Base-by-base conservation (phyloP, 2,329 filamentous ascomycete species). In the Epicoccum nigrum region DNA sequence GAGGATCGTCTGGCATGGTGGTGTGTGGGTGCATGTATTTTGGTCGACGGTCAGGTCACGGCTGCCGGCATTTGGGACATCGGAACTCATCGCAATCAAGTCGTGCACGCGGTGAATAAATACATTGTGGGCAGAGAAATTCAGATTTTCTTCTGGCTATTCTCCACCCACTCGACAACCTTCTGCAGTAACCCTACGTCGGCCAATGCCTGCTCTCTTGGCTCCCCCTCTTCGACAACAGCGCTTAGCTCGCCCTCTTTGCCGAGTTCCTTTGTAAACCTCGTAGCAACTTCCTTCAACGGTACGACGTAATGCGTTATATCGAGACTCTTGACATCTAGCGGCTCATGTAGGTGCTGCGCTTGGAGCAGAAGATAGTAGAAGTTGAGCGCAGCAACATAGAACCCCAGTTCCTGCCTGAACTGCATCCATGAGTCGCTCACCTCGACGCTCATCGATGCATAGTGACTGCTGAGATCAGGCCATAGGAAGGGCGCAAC, bases 321-420 rank as follows among this genome's bases (percentile, higher is more conserved):
- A 56, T 77, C 75, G 33, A 80, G 45, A n/a, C 74, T 69, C 4
- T 63, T 64, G 2, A 85, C 74, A 27, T 78, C 76, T 1, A 86
- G 69, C 1, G 65, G 64, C 16, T 74, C 63, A 25, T 80, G 77
- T 1, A 85, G 68, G 13, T 76, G 71, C 11, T 73, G 63, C 0
- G 82, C 82, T 1, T 76, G 76, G 2, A 84, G 69, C 1, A 86
- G 71, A 0, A 85, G 68, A 60, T 82, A 84, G 59, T 85, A 80
- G n/a, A 86, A 78, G 56, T 81, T 86, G 25, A 86, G 72, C 0
- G 78, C 76, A 1, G 82, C 78, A 19, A 85, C 78, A 54, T 83
- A 80, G 60, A 82, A 81, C 1, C 76, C 76, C 28, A 83, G 71
- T 16, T 83, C 80, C 30, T 79, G 77, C 17, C 76, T 74, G 59